phyloP scores from a whole-genome alignment of 1,284 basidiomycete species.

The Cutaneotrichosporon cutaneum region DNA sequence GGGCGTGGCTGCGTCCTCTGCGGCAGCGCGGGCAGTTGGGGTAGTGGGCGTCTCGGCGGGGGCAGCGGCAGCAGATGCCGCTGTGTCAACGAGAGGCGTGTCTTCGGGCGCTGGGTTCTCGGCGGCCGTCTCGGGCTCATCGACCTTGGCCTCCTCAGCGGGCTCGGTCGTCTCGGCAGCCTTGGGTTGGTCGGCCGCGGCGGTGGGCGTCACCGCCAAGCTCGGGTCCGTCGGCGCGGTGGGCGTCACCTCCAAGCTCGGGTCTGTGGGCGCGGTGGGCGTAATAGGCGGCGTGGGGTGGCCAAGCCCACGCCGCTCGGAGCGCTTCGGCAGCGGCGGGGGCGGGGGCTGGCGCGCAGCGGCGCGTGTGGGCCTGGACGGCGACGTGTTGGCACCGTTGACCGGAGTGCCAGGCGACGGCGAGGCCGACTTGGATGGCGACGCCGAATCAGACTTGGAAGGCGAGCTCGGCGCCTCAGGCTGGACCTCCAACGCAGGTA shows the following conservation, averaged over 20 bases:
- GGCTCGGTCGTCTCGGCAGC: not conserved
- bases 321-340: conserved; percentile 38
- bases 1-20: not conserved
- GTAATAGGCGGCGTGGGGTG: conserved; percentile 11
- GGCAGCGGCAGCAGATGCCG: not conserved
- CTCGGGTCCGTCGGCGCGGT: not conserved
- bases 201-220: not conserved
- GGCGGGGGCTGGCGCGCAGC: conserved; percentile 21
- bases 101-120: not conserved
- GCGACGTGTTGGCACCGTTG: not conserved
- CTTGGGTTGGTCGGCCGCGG: not conserved
- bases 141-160: no score
- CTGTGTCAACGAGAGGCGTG: not conserved
- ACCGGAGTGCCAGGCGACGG: conserved; percentile 7
- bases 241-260: not conserved
- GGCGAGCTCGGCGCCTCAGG: not conserved
- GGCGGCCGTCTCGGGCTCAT: no score
- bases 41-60: not conserved
- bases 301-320: conserved; percentile 25
- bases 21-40: not conserved
- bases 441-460: not conserved
- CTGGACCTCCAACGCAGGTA: conserved; percentile 6
- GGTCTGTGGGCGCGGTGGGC: conserved; percentile 7
- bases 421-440: not conserved
- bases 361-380: conserved; percentile 2